Base-by-base conservation (phyloP, 306 rosid genomes). In the Psophocarpus tetragonolobus region DNA sequence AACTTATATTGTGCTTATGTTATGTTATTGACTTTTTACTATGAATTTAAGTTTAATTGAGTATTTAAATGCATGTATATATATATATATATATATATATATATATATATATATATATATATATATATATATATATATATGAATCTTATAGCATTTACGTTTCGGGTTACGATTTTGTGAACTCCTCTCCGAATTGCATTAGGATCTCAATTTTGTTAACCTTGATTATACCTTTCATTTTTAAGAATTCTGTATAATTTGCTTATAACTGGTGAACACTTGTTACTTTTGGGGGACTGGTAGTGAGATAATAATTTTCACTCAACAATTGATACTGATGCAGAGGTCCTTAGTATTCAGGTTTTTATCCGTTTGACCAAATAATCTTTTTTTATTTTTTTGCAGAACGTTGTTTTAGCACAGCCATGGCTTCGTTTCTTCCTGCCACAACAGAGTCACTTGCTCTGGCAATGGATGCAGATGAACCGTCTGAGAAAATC, bases 381-480 rank as follows among this genome's bases (percentile, higher is more conserved):
- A 29, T 48, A 9, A 69, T 72, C 62, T 44, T 1, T 3, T 14
- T 44, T 14, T 50, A 3, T 24, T 24, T 1, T 57, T 57, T 27
- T 82, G 83, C 91, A 90, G 95, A 73, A 57, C 33, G 45, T 75
- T 51, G 42, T 81, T 48, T 27, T 42, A 78, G 81, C 81, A 80
- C 41, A 61, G 62, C 58, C 35, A 94, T 94, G 97, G 71, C 91
- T 15, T 87, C 91, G 32, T 88, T 87, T 81, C 88, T 90, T 64
- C 95, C 98, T 29, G 97, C 92, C 24, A 87, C 93, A 60, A 83
- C 89, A 1, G 97, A 92, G 20, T 85, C 96, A 11, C 65, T 92
- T 64, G 86, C 87, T 66, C 78, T 77, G 85, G 97, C 97, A 77
- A 41, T 85, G 74, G 97, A 90, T 84, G 89, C 91, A 78, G 80